Evolutionary conservation across 1,284 basidiomycete genomes (phyloP), one percentile per base, ranked within the genome.

Genomic region (Irpex sp.): DNA sequence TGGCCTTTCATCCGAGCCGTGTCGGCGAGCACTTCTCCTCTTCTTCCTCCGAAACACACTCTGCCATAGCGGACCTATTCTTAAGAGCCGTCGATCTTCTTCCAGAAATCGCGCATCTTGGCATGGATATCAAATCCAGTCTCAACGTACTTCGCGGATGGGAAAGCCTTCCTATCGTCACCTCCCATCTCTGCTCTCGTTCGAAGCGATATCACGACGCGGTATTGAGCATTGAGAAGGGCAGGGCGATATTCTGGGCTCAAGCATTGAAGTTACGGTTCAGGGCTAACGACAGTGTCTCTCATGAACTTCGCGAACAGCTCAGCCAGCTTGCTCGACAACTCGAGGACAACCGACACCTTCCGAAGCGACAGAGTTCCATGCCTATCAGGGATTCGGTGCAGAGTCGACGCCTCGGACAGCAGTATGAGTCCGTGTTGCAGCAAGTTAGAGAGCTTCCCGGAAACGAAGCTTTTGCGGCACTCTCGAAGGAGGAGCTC

Each of bases 191-290:
- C 17, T 51, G 49, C 49, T 9, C 49, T 19, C 49, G 49, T 5
- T 9, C 17, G 3, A 37, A 37, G 26, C 35, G 35, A 15, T n/a
- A 33, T 13, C 54, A 31, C 8, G 31, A 56, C 33, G 54, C 54
- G 7, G 54, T 56, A 2, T 61, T 64, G 31, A 57, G 62, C 13
- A 50, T 67, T 26, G 60, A 66, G 57, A 33, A 53, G 36, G 56
- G 59, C 39, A 19, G 65, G 53, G 49, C 57, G 4, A 26, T 67
- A 13, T 65, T 65, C 36, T 63, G 64, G 64, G 5, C 59, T 13
- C 61, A 65, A 33, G 50, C 60, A 43, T 54, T 57, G 50, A 51
- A 61, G 55, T 61, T 62, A 9, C 58, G 31, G 17, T 51, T 17
- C 8, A 60, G n/a, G 51, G 35, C 55, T 17, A 19, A 59, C 58